phyloP scores from a whole-genome alignment of 495 filamentous ascomycete species.

The Pyrenula massariospora region DNA sequence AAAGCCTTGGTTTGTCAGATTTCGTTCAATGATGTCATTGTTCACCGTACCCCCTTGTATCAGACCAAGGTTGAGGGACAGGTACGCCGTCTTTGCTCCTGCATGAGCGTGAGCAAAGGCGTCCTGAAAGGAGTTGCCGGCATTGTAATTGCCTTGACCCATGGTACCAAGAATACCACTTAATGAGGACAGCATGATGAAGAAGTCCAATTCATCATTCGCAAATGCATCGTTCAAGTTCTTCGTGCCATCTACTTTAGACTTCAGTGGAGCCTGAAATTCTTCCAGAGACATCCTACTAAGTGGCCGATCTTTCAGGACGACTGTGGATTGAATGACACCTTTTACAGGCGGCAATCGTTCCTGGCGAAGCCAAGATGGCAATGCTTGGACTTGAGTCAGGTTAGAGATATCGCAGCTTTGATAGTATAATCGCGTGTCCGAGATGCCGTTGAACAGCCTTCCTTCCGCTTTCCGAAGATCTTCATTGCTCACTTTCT shows the following conservation, averaged over 20 bases:
- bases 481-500: neutral
- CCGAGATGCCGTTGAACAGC: neutral
- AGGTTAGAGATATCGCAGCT: neutral
- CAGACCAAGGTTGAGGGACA: neutral
- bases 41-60: conserved; percentile 24
- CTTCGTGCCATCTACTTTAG: neutral
- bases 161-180: conserved; percentile 2
- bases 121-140: conserved; percentile 5
- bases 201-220: conserved; percentile 2
- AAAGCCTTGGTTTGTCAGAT: neutral
- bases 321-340: conserved; percentile 4
- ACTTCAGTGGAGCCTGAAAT: neutral
- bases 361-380: neutral
- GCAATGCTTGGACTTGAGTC: neutral
- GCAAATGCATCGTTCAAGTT: neutral
- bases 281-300: neutral
- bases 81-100: conserved; percentile 10
- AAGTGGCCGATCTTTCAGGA: neutral
- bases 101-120: conserved; percentile 14
- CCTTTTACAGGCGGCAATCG: conserved; percentile 5
- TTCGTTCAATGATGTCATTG: neutral
- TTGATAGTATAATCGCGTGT: neutral
- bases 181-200: conserved; percentile 5
- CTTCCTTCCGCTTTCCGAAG: neutral
- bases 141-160: conserved; percentile 6